Conservation (phyloP, 1,284 basidiomycete genomes). For the Acaromyces ingoldii region DNA sequence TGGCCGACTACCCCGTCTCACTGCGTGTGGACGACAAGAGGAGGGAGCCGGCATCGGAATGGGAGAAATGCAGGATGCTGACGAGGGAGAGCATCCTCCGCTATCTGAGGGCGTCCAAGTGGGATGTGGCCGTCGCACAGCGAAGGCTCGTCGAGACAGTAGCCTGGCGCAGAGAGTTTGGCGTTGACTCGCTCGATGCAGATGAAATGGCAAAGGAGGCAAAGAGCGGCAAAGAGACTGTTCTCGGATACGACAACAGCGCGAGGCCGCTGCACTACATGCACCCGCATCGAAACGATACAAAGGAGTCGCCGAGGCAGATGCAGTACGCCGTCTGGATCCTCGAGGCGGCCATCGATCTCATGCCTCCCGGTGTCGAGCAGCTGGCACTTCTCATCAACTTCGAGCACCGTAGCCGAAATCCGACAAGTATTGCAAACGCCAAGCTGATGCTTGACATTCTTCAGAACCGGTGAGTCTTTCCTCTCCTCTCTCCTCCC, state of each 20-base stretch:
- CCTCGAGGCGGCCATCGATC: slow-evolving; percentile 51
- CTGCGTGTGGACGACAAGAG: slow-evolving; percentile 18
- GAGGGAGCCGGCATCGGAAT: slow-evolving; percentile 35
- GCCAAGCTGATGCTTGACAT: slow-evolving; percentile 51
- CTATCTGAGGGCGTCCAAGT: slow-evolving; percentile 51
- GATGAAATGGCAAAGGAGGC: slow-evolving; percentile 45
- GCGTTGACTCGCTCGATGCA: slow-evolving; percentile 48
- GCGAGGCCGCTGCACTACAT: slow-evolving; percentile 53
- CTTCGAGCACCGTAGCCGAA: slow-evolving; percentile 39
- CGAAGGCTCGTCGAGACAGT: slow-evolving; percentile 51
- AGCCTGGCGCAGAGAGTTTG: slow-evolving; percentile 53
- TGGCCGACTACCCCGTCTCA: slow-evolving; percentile 22
- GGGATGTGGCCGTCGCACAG: slow-evolving; percentile 49
- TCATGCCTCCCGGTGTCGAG: slow-evolving; percentile 52
- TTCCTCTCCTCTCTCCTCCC: too few relatives aligned
- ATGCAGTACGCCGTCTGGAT: slow-evolving; percentile 54
- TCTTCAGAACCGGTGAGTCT: slow-evolving; percentile 13
- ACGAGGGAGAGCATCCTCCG: slow-evolving; percentile 49
- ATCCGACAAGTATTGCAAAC: slow-evolving; percentile 38
- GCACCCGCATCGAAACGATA: slow-evolving; percentile 50
- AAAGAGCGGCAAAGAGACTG: slow-evolving; percentile 52
- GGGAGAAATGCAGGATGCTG: slow-evolving; percentile 48
- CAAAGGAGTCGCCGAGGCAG: slow-evolving; percentile 45
- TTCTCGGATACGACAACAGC: slow-evolving; percentile 51
- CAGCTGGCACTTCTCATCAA: slow-evolving; percentile 45